Base-by-base conservation (phyloP, 306 rosid genomes). In the Herpetospermum pedunculosum region DNA sequence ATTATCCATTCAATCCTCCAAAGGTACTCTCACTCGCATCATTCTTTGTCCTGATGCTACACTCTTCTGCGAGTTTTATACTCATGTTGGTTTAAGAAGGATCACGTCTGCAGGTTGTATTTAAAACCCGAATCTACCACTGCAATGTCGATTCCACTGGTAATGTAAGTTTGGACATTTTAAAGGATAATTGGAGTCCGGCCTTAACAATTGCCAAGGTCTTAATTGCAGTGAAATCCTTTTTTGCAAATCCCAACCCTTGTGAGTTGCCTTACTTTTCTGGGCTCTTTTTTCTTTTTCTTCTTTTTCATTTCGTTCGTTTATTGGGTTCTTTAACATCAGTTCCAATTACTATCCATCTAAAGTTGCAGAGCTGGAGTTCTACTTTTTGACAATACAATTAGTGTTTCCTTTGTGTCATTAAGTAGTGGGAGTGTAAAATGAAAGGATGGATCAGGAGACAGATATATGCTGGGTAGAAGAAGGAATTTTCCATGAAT, bases 151-250 rank as follows among this genome's bases (percentile, higher is more conserved):
- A 83, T 76, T 70, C 86, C 55, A 40, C 80, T 12, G 97, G 97
- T 30, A 81, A 76, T 75, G 83, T 85, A 44, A 88, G 85, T 78
- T 55, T 91, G 81, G 88, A 87, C 69, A 86, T 91, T 47, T 82
- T 93, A 75, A 89, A 85, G 84, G 98, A 87, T 83, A 84, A 79
- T 74, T 93, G 98, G 98, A 93, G 97, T 86, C 98, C 98, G 47
- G 98, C 97, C 29, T 84, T 87, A 57, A 91, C 97, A 38, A 89
- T 91, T 52, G 83, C 91, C 6, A 89, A 87, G 85, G 92, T 93
- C 78, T 84, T 93, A 54, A 83, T 83, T 50, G 94, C 90, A 46
- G 80, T 91, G 63, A 82, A 87, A 79, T 77, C 94, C 30, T 79
- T 91, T 78, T 79, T 93, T 82, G 80, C 84, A 26, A 85, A 86